Evolutionary conservation across 139 green algal species (phyloP).

Genomic region (Chlamydomonas urium): DNA sequence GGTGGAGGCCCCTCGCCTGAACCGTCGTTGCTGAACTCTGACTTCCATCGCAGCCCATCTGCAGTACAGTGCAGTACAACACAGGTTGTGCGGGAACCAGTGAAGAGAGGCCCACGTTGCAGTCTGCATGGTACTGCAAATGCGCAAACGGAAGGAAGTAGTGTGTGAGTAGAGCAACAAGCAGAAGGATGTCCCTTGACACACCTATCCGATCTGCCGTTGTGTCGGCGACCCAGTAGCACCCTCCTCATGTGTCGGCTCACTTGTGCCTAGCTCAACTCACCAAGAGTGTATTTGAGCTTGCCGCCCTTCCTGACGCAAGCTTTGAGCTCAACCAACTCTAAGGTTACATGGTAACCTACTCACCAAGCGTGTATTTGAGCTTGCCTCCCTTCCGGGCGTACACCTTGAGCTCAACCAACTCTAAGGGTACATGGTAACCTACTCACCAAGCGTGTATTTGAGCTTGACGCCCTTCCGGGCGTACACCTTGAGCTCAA

Average conservation of each 20-base stretch:
- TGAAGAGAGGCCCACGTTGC: not conserved
- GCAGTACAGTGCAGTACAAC: not conserved
- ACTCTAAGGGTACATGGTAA: no score
- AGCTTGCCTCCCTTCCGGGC: not conserved
- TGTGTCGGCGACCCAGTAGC: no score
- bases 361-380: not conserved
- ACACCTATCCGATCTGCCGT: no score
- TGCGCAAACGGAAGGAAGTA: no score
- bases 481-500: no score
- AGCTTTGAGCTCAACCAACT: conserved; percentile 33
- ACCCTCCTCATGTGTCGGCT: no score
- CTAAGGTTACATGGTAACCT: not conserved
- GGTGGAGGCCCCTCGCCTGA: conserved; percentile 25
- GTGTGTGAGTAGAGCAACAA: no score
- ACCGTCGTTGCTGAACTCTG: conserved; percentile 17
- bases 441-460: no score
- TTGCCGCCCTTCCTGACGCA: conserved; percentile 35
- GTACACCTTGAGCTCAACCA: not conserved
- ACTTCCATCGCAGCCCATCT: conserved; percentile 33
- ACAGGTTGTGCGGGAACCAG: not conserved
- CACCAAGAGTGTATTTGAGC: conserved; percentile 35
- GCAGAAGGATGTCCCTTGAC: no score
- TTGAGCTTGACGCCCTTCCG: no score
- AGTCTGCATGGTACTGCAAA: not conserved
- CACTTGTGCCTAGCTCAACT: not conserved